A percentile compares a stretch with the other conserved stretches of the same genome.
These are phyloP conservation scores for Neolentinus lepideus DNA, from an alignment of 1,284 basidiomycete species.

Conservation along the genomic window DNA sequence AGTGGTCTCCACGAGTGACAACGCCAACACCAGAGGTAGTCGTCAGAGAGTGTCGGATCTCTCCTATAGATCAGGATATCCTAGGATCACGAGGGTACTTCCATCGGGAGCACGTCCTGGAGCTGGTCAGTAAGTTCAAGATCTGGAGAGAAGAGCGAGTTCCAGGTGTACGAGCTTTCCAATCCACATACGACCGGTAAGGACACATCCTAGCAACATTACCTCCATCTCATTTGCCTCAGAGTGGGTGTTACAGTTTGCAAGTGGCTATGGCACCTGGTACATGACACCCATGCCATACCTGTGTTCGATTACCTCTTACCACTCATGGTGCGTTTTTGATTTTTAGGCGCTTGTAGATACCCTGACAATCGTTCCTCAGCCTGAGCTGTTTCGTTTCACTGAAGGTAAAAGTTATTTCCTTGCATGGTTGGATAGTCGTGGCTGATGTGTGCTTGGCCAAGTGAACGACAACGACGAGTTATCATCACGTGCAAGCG, in stretches of 20 bases:
- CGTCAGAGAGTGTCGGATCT: constrained; percentile 60
- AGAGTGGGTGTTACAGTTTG: constrained; percentile 63
- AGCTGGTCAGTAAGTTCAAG: constrained; percentile 58
- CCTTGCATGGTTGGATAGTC: constrained; percentile 2
- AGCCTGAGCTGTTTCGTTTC: constrained; percentile 70
- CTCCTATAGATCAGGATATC: constrained; percentile 57
- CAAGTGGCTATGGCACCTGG: constrained; percentile 67
- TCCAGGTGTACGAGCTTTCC: constrained; percentile 69
- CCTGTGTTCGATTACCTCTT: constrained; percentile 76
- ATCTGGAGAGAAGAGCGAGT: constrained; percentile 63
- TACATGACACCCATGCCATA: constrained; percentile 72
- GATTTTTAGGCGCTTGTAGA: constrained; percentile 1
- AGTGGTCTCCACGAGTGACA: constrained; percentile 68
- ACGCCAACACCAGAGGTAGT: constrained; percentile 64
- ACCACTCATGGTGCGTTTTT: constrained; percentile 56
- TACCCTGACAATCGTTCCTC: constrained; percentile 5
- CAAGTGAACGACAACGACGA: constrained; percentile 66
- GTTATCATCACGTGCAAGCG: constrained; percentile 49
- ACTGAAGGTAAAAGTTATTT: constrained; percentile 43
- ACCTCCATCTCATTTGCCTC: constrained; percentile 3
- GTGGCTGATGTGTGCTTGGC: constrained; percentile 4
- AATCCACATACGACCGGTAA: constrained; percentile 78
- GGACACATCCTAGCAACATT: constrained; percentile 10
- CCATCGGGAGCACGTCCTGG: constrained; percentile 49
- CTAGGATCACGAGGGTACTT: constrained; percentile 71